Percentiles rank a stretch among this genome's conserved stretches.
These are phyloP conservation scores for Boletus tomentosulus DNA, from an alignment of 768 basidiomycete species.

Conservation along the genomic window DNA sequence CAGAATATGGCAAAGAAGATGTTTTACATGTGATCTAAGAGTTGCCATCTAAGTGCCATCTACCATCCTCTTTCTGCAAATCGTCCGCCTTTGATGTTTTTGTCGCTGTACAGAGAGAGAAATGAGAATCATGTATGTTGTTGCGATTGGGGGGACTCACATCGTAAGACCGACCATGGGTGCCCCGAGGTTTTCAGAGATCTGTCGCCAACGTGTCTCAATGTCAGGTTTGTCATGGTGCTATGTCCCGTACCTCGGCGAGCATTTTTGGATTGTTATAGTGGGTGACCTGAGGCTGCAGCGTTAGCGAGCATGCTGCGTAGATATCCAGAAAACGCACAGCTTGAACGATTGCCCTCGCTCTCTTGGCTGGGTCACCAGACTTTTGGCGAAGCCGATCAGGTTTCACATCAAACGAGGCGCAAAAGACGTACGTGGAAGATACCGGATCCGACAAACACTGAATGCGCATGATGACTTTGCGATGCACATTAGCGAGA, in stretches of 20 bases:
- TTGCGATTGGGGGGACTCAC: slow-evolving; percentile 40
- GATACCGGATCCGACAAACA: slow-evolving; percentile 97
- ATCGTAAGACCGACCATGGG: slow-evolving; percentile 95
- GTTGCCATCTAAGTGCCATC: slow-evolving; percentile 13
- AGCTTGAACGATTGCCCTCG: slow-evolving; percentile 94
- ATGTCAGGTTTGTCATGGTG: not conserved
- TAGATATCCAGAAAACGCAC: slow-evolving; percentile 39
- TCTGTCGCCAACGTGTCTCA: slow-evolving; percentile 30
- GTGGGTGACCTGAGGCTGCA: slow-evolving; percentile 69
- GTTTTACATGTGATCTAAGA: slow-evolving; percentile 31
- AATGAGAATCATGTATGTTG: not conserved
- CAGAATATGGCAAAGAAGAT: too few relatives aligned
- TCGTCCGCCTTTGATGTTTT: slow-evolving; percentile 66
- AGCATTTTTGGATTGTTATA: slow-evolving; percentile 91
- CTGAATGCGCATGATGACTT: slow-evolving; percentile 35
- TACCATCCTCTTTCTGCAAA: slow-evolving; percentile 68
- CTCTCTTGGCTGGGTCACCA: slow-evolving; percentile 89
- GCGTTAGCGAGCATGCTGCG: slow-evolving; percentile 1
- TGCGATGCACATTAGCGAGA: not conserved
- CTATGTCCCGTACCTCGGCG: slow-evolving; percentile 58
- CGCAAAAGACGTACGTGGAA: slow-evolving; percentile 68
- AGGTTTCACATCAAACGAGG: not conserved
- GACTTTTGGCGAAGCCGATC: slow-evolving; percentile 47
- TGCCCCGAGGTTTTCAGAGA: slow-evolving; percentile 79
- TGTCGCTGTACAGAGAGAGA: slow-evolving; percentile 48